These are phyloP conservation scores for Cyberlindnera euphorbiae DNA, from an alignment of 805 yeast genomes.

Conservation along the genomic window DNA sequence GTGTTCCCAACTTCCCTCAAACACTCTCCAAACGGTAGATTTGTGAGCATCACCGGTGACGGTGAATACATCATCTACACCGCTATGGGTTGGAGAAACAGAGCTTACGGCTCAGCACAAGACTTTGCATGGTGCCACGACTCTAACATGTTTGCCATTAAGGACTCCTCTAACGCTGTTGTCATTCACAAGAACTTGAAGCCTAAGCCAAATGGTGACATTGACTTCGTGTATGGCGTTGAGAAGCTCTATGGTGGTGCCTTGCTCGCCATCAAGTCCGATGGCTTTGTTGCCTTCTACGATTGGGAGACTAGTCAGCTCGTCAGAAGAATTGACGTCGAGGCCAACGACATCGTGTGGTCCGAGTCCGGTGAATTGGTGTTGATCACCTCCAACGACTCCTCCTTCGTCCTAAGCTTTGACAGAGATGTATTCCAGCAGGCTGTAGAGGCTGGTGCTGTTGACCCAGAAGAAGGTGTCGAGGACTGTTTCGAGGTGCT, in stretches of 20 bases:
- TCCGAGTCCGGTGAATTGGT: constrained; percentile 89
- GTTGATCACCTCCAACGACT: constrained; percentile 64
- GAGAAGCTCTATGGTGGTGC: constrained; percentile 86
- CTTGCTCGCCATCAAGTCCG: constrained; percentile 79
- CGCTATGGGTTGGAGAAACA: constrained; percentile 97
- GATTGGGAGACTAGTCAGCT: constrained; percentile 89
- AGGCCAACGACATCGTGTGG: constrained; percentile 81
- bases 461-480: constrained; percentile 81
- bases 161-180: constrained; percentile 62
- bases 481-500: constrained; percentile 83
- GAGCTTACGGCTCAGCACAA: constrained; percentile 81
- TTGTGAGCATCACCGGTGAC: constrained; percentile 95
- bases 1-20: constrained; percentile 80
- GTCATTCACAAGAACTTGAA: constrained; percentile 80
- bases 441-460: constrained; percentile 51
- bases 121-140: constrained; percentile 96
- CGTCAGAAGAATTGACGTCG: constrained; percentile 87
- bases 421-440: constrained; percentile 62
- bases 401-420: constrained; percentile 73
- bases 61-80: constrained; percentile 96
- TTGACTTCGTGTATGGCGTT: constrained; percentile 66
- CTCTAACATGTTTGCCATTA: constrained; percentile 78
- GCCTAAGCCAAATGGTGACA: constrained; percentile 57
- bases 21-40: constrained; percentile 97
- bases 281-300: constrained; percentile 79